Evolutionary conservation across 495 filamentous ascomycete genomes (phyloP), one percentile per base, ranked within the genome.

Genomic region (Hypoxylon subgilvum): DNA sequence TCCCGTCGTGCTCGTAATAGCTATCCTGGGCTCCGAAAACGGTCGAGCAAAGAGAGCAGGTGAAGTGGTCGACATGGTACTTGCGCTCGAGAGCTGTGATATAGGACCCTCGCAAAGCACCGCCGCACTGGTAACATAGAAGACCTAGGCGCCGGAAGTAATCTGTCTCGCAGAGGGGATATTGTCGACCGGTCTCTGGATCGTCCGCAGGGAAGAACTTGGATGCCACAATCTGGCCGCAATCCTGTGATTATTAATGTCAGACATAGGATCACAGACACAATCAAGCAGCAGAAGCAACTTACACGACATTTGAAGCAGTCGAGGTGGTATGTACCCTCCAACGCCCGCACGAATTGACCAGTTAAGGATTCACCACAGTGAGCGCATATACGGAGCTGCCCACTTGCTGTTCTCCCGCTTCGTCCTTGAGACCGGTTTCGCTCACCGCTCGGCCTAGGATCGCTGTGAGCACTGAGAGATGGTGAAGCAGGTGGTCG

Each of bases 61-160:
- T 99, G 69, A 99, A 99, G 74, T 99, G 95, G 65, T 97, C 94
- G 55, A 99, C 95, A 70, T 99, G 95, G 68, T 97, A 99, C 73
- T 99, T 99, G 43, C 89, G 88, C 57, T 99, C 95, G 27, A 97
- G 81, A 6, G 95, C 95, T 0, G 95, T 99, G 61, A 99, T 99
- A 69, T 99, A 99, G 16, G 95, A 97, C 4, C 94, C 95, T 34
- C 95, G 91, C 16, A 99, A 80, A 42, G 95, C 95, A 40, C 91
- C 91, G 56, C 91, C 91, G 72, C 95, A 99, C 35, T 92, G 84
- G 61, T 89, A 86, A 71, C 95, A 99, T 17, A 99, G 76, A 19
- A 99, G 81, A 52, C 92, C 90, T 9, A 99, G 82, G 38, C 95
- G 85, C 52, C 92, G 86, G 69, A 99, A 99, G 69, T 97, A 99